These are phyloP conservation scores for Rubia tinctorum DNA, from an alignment of 305 asterid species.

Conservation along the genomic window DNA sequence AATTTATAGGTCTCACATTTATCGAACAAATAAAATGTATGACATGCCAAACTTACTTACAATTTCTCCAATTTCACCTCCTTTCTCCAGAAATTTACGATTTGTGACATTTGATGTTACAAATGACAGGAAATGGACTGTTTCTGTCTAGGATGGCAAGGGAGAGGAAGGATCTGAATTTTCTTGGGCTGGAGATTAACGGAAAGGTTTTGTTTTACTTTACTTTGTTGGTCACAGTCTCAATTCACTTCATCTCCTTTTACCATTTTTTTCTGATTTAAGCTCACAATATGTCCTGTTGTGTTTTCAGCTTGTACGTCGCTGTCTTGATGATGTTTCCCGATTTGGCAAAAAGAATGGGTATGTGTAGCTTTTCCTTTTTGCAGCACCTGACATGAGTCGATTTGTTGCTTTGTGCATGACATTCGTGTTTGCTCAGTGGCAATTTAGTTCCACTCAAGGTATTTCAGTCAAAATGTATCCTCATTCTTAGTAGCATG, in stretches of 20 bases:
- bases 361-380: slow-evolving; percentile 43
- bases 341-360: slow-evolving; percentile 47
- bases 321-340: slow-evolving; percentile 49
- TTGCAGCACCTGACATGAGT: not conserved
- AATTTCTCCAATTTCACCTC: not conserved
- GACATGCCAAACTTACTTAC: not conserved
- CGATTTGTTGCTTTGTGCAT: not conserved
- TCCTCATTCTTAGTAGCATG: not conserved
- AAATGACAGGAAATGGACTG: slow-evolving; percentile 76
- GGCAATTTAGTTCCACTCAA: not conserved
- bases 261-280: slow-evolving; percentile 23
- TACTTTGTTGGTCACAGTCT: slow-evolving; percentile 14
- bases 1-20: not conserved
- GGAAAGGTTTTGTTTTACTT: slow-evolving; percentile 48
- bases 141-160: slow-evolving; percentile 77
- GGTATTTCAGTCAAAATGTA: not conserved
- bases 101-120: slow-evolving; percentile 20
- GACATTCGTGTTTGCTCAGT: not conserved
- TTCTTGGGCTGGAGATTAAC: slow-evolving; percentile 84
- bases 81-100: not conserved
- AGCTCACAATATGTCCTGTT: slow-evolving; percentile 20
- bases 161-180: slow-evolving; percentile 62
- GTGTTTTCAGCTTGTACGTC: slow-evolving; percentile 66
- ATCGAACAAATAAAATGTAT: not conserved
- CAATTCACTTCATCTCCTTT: slow-evolving; percentile 10